phyloP scores from a whole-genome alignment of 2,329 filamentous ascomycete species.

The Cladosporium halotolerans region DNA sequence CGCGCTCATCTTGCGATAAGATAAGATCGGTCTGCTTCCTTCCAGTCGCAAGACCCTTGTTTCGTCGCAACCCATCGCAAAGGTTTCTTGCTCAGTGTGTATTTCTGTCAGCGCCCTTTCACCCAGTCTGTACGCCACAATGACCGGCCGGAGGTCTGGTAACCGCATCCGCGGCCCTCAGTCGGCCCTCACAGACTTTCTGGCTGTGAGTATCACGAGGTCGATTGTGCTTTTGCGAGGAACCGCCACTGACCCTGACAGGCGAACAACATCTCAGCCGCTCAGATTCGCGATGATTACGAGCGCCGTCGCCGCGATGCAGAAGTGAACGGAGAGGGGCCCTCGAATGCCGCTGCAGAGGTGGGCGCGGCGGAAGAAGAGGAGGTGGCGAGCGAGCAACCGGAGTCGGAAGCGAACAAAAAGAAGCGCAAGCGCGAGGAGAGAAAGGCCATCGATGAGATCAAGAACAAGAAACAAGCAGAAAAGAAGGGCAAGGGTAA shows the following conservation, averaged over 20 bases:
- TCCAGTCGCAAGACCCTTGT: neutral
- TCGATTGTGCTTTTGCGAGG: neutral
- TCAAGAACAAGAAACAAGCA: constrained; percentile 34
- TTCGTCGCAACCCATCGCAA: neutral
- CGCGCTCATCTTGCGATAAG: too few relatives aligned
- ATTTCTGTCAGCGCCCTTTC: neutral
- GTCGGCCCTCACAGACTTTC: constrained; percentile 62
- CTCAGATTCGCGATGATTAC: constrained; percentile 56
- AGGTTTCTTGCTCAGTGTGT: neutral
- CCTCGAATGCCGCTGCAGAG: constrained; percentile 26
- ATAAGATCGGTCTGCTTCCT: neutral
- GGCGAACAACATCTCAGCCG: constrained; percentile 64
- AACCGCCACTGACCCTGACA: neutral
- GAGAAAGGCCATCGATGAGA: constrained; percentile 38
- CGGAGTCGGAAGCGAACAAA: constrained; percentile 33
- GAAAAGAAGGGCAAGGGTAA: constrained; percentile 43
- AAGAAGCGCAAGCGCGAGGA: constrained; percentile 55
- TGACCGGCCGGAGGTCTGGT: constrained; percentile 31
- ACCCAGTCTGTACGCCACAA: constrained; percentile 11
- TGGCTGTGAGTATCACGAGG: constrained; percentile 46
- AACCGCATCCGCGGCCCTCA: constrained; percentile 54
- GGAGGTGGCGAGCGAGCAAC: constrained; percentile 23
- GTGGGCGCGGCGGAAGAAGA: constrained; percentile 26
- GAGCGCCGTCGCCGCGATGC: constrained; percentile 47
- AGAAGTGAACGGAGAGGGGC: constrained; percentile 16